Percentiles rank a stretch among this genome's conserved stretches.
These are phyloP conservation scores for Fagopyrum homotropicum DNA, from an alignment of 148 eudicot genomes.

Conservation along the genomic window DNA sequence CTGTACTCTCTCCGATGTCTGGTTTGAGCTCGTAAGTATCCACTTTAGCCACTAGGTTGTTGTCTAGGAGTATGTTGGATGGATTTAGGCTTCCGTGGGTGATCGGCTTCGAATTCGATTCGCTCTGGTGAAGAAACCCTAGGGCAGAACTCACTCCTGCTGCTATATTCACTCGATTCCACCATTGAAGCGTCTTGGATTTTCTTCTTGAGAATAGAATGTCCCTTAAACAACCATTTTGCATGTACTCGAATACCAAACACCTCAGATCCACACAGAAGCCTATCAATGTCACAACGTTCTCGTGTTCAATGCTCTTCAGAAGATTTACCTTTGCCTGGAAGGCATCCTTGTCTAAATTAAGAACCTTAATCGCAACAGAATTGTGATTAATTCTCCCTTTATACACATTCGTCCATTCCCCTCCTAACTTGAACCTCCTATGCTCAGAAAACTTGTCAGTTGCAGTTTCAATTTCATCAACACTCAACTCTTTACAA, in stretches of 20 bases:
- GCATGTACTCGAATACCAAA: slow-evolving; percentile 65
- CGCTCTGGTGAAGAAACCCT: slow-evolving; percentile 49
- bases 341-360: slow-evolving; percentile 32
- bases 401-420: slow-evolving; percentile 43
- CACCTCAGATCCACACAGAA: slow-evolving; percentile 59
- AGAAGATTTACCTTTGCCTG: slow-evolving; percentile 51
- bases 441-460: slow-evolving; percentile 40
- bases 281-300: slow-evolving; percentile 46
- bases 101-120: slow-evolving; percentile 53
- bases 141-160: slow-evolving; percentile 48
- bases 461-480: slow-evolving; percentile 56
- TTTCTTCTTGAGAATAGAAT: slow-evolving; percentile 37
- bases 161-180: slow-evolving; percentile 49
- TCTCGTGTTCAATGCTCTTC: slow-evolving; percentile 48
- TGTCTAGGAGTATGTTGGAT: slow-evolving; percentile 59
- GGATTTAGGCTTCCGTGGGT: slow-evolving; percentile 45
- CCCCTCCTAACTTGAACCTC: slow-evolving; percentile 43
- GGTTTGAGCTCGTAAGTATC: slow-evolving; percentile 25
- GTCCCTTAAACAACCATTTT: slow-evolving; percentile 61
- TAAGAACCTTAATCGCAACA: slow-evolving; percentile 46
- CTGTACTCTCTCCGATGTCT: slow-evolving; percentile 22
- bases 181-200: slow-evolving; percentile 49
- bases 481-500: slow-evolving; percentile 43
- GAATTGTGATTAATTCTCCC: slow-evolving; percentile 44
- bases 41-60: slow-evolving; percentile 41